Evolutionary conservation across 768 basidiomycete species (phyloP).

Genomic region (Rossbeevera mucosa): DNA sequence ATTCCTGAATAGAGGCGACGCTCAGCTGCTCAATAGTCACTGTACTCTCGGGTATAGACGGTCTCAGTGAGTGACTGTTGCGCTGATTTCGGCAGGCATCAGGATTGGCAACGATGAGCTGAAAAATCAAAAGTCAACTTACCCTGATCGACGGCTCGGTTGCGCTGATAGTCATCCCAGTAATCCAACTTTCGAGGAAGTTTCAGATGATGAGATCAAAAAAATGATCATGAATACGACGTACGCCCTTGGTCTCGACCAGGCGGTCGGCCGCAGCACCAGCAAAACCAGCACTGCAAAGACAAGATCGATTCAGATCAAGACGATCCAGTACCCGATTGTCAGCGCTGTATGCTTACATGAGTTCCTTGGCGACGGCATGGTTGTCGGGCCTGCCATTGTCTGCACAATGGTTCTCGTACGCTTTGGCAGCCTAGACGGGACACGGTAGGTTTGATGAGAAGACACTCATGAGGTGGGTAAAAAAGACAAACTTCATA

Average conservation of each 20-base stretch:
- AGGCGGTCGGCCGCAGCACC: conserved; percentile 3
- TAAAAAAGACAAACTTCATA: conserved; percentile 14
- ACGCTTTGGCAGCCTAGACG: conserved; percentile 15
- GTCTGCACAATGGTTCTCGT: conserved; percentile 9
- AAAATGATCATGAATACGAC: background rate
- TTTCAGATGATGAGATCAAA: background rate
- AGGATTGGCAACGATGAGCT: background rate
- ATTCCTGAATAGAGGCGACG: background rate
- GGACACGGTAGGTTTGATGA: background rate
- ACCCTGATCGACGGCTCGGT: background rate
- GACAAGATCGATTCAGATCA: background rate
- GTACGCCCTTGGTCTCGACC: conserved; percentile 21
- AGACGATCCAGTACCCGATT: background rate
- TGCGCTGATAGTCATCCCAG: background rate
- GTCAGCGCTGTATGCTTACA: conserved; percentile 7
- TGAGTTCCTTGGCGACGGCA: conserved; percentile 18
- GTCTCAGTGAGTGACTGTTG: background rate
- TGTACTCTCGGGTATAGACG: background rate
- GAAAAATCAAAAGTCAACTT: background rate
- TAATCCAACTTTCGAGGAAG: background rate
- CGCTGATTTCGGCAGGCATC: background rate
- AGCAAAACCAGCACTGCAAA: conserved; percentile 10
- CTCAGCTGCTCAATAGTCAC: background rate
- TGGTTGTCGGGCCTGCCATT: conserved; percentile 18
- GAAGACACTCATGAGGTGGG: background rate